Evolutionary conservation across 1,284 basidiomycete species (phyloP).

Genomic region (Volvariella surrecta): DNA sequence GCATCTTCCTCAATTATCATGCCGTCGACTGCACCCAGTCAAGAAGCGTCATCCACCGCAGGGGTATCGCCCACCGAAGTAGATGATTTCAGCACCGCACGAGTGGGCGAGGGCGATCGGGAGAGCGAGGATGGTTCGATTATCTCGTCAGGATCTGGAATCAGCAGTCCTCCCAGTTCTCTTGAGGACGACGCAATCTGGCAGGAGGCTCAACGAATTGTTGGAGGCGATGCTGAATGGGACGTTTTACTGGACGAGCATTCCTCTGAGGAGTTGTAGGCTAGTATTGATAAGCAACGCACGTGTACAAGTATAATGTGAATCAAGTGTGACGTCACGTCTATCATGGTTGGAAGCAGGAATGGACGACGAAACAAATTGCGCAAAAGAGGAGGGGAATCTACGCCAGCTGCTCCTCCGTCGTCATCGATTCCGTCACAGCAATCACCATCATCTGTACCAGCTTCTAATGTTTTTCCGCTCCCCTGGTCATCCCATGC

Average conservation of each 20-base stretch:
- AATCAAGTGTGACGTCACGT: too few species aligned
- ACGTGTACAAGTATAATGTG: too few species aligned
- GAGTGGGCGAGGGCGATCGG: background rate
- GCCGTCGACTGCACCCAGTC: slow-evolving; percentile 28
- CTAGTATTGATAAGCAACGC: too few species aligned
- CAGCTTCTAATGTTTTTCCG: background rate
- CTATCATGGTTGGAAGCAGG: too few species aligned
- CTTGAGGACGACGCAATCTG: background rate
- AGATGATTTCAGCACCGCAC: background rate
- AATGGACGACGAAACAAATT: too few species aligned
- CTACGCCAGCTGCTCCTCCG: background rate
- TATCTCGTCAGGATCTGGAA: background rate
- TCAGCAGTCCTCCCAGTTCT: background rate
- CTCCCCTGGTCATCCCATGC: background rate
- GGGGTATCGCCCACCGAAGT: background rate
- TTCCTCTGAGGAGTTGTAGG: too few species aligned
- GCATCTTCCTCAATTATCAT: slow-evolving; percentile 68
- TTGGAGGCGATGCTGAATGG: background rate
- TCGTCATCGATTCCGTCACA: background rate
- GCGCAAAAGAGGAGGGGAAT: background rate
- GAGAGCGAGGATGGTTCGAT: background rate
- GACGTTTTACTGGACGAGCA: too few species aligned
- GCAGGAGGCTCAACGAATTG: background rate
- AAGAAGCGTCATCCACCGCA: too few species aligned
- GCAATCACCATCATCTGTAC: background rate